A percentile compares a stretch with the other conserved stretches of the same genome.
These are phyloP conservation scores for Sporothrix protearum DNA, from an alignment of 2,329 filamentous ascomycete genomes.

Conservation along the genomic window DNA sequence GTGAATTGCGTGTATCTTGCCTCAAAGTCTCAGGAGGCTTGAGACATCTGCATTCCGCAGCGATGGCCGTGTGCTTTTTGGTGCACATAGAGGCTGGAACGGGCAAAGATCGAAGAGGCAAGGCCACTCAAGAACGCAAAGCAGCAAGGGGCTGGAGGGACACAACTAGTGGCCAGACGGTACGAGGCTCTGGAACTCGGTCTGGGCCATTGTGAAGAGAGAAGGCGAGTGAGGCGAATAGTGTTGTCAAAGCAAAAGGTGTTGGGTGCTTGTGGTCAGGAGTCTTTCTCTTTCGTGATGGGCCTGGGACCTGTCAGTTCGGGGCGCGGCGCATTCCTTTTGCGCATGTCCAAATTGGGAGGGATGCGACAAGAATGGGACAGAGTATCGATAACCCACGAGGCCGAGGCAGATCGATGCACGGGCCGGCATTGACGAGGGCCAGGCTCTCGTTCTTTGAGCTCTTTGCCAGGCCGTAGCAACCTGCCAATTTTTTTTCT, in stretches of 20 bases:
- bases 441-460: neutral
- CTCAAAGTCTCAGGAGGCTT: neutral
- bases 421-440: neutral
- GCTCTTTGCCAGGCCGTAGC: neutral
- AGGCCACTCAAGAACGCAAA: neutral
- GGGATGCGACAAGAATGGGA: conserved; percentile 14
- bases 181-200: conserved; percentile 23
- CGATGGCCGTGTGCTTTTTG: neutral
- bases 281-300: neutral
- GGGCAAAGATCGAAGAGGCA: neutral
- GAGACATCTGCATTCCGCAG: conserved; percentile 17
- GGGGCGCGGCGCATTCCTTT: conserved; percentile 8
- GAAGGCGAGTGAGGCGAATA: neutral
- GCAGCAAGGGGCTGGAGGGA: conserved; percentile 20
- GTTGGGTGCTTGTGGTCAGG: neutral
- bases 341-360: conserved; percentile 4
- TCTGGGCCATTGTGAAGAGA: neutral
- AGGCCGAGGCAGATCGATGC: conserved; percentile 2
- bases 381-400: conserved; percentile 6
- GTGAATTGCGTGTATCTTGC: conserved; percentile 5
- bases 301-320: conserved; percentile 11
- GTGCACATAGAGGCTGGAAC: neutral
- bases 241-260: no score
- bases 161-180: neutral
- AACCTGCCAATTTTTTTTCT: neutral